Evolutionary conservation across 345 rosid species (phyloP), one percentile per base, ranked within the genome.

Genomic region (Rubroshorea leprosula): DNA sequence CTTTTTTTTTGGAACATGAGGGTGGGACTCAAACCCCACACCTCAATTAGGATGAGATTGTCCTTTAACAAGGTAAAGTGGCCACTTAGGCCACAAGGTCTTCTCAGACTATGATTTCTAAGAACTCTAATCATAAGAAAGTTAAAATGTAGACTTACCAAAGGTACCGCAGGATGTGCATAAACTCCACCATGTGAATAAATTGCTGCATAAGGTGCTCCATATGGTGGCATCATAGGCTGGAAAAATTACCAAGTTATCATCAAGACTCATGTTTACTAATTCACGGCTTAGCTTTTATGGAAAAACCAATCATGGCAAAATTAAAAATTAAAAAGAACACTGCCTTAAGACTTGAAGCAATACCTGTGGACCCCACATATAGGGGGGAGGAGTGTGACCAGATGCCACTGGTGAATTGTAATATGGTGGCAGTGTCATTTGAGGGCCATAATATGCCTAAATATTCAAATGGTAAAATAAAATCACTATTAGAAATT

Each of bases 301-400:
- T 35, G 6, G 41, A 13, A 35, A 4, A 35, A 35, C 7, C 0
- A 44, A 39, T n/a, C 47, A 44, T 44, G 4, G 18, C 14, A 6
- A 44, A 44, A 29, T 9, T 9, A 29, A 29, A 29, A 29, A 29
- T 29, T 15, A 43, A 7, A 29, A 17, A 45, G n/a, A n/a, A n/a
- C n/a, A n/a, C 2, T n/a, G 19, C 46, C 20, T n/a, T 2, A 2
- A n/a, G 31, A 59, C 57, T 21, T 51, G 44, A 23, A 60, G 27
- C 44, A 67, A 41, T 84, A 86, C 97, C 86, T 86, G 94, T 14
- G 91, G 91, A 49, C 75, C 94, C 99, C 99, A 93, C 83, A 87
- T 82, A 68, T 87, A 93, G 22, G 97, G 82, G 61, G 82, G 91
- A 54, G 90, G 88, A 63, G 83, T 72, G 60, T 82, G 95, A 60